phyloP scores from a whole-genome alignment of 2,329 filamentous ascomycete species.

The Ascochyta rabiei region DNA sequence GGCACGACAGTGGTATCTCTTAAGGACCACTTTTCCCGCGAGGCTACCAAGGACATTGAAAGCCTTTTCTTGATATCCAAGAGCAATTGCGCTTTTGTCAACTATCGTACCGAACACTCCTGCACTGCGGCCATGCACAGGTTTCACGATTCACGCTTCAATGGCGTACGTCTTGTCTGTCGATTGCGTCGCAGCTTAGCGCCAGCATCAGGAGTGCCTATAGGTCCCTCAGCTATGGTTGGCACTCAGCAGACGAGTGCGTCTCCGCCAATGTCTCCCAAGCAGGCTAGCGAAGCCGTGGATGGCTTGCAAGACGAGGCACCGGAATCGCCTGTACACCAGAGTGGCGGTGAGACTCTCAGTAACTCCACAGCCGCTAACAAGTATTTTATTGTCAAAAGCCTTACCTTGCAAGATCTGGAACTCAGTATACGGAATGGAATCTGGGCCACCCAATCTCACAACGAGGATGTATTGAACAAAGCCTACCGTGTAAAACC shows the following conservation, averaged over 20 bases:
- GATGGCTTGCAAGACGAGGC: slow-evolving; percentile 18
- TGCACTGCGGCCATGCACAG: slow-evolving; percentile 79
- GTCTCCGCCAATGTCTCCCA: slow-evolving; percentile 37
- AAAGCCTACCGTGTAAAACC: slow-evolving; percentile 75
- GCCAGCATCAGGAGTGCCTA: slow-evolving; percentile 56
- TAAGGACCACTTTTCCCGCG: slow-evolving; percentile 88
- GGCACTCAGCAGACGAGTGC: slow-evolving; percentile 28
- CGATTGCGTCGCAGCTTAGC: slow-evolving; percentile 69
- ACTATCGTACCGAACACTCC: slow-evolving; percentile 80
- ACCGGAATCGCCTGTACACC: slow-evolving; percentile 15
- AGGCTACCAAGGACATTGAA: slow-evolving; percentile 76
- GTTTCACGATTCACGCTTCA: slow-evolving; percentile 89
- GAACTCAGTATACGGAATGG: slow-evolving; percentile 86
- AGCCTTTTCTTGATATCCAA: slow-evolving; percentile 95
- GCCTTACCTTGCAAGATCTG: slow-evolving; percentile 86
- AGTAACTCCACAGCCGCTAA: slow-evolving; percentile 60
- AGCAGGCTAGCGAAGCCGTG: slow-evolving; percentile 17
- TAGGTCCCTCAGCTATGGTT: slow-evolving; percentile 59
- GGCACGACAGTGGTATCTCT: slow-evolving; percentile 80
- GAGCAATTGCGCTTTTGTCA: slow-evolving; percentile 96
- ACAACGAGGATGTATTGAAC: slow-evolving; percentile 87
- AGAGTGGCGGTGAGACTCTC: slow-evolving; percentile 18
- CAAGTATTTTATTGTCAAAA: slow-evolving; percentile 92
- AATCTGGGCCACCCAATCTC: slow-evolving; percentile 92
- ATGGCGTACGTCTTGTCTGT: slow-evolving; percentile 84